Evolutionary conservation across 2,329 filamentous ascomycete genomes (phyloP), one percentile per base, ranked within the genome.

Genomic region (Colletotrichum spinosum): DNA sequence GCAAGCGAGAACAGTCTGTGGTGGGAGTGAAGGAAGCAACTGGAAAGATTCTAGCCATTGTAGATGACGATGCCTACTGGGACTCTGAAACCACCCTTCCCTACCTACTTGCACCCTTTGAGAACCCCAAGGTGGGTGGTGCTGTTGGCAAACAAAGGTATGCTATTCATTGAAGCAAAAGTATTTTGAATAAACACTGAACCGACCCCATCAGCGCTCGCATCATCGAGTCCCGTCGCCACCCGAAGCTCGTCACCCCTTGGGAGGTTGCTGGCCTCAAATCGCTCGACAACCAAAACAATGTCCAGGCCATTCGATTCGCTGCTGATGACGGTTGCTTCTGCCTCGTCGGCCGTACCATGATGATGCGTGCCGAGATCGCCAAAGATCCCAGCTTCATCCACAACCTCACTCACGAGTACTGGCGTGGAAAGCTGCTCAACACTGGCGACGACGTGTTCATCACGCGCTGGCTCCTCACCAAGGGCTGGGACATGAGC

Each of bases 21-120:
- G 38, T 17, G 0, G 74, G 72, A 0, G 70, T 75, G 38, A 65
- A 68, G 11, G 15, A 46, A 4, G 66, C 68, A 34, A 62, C 9
- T 7, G 73, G 73, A 7, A 50, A 45, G 2, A 71, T 76, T 5
- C 11, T 75, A 1, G 70, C 70, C 1, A 41, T 75, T 1, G 74
- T 72, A 1, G 74, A 76, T 6, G 74, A 75, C n/a, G 74, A 75
- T 39, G 70, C 70, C 25, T 67, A 66, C 13, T 75, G 71, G 71
- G 59, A 49, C 4, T 54, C 57, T 0, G 1, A 48, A 0, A 34
- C 63, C 4, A 66, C 71, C 1, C 55, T 75, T 2, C 55, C 41
- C 1, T 53, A 72, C 17, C 64, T 75, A 2, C 64, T 75, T 2
- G 74, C 72, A 3, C 69, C 69, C 3, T 75, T 75, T 8, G 63